Percentiles rank a stretch among this genome's conserved stretches.
Conservation (phyloP, 306 rosid species). For the Vigna angularis region DNA sequence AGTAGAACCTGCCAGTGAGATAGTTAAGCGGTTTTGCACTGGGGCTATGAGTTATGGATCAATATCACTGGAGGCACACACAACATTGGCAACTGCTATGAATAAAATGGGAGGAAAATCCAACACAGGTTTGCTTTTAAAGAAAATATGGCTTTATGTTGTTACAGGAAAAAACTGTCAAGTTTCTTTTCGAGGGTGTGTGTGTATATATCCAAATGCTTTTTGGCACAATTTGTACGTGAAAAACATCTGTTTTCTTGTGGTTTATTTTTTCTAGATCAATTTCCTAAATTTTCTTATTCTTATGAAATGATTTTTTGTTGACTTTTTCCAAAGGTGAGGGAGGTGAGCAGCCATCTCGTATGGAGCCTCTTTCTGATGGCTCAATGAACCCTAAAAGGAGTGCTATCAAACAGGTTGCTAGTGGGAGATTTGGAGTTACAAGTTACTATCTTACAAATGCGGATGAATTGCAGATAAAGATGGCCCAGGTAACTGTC, state of each 20-base stretch:
- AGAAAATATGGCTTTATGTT: not conserved
- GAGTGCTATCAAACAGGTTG: slow-evolving; percentile 23
- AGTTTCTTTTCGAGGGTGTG: not conserved
- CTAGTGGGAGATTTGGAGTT: slow-evolving; percentile 28
- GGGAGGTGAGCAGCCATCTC: slow-evolving; percentile 32
- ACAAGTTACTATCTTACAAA: slow-evolving; percentile 25
- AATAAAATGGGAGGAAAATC: slow-evolving; percentile 25
- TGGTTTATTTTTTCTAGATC: not conserved
- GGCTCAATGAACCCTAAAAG: slow-evolving; percentile 19
- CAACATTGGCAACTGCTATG: slow-evolving; percentile 23
- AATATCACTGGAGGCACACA: slow-evolving; percentile 19
- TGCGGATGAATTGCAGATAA: slow-evolving; percentile 18
- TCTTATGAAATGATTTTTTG: not conserved
- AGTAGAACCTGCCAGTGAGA: slow-evolving; percentile 21
- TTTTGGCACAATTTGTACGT: not conserved
- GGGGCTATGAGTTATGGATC: slow-evolving; percentile 28
- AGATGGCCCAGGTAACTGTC: slow-evolving; percentile 28
- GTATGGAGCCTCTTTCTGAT: slow-evolving; percentile 28
- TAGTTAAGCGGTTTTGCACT: slow-evolving; percentile 23
- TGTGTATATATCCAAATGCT: slow-evolving; percentile 33
- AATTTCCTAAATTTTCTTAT: not conserved
- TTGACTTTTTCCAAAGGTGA: slow-evolving; percentile 4
- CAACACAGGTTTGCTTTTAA: slow-evolving; percentile 23
- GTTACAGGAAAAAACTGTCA: not conserved
- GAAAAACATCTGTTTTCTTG: not conserved